phyloP scores from a whole-genome alignment of 345 rosid genomes.

The Rubroshorea leprosula region DNA sequence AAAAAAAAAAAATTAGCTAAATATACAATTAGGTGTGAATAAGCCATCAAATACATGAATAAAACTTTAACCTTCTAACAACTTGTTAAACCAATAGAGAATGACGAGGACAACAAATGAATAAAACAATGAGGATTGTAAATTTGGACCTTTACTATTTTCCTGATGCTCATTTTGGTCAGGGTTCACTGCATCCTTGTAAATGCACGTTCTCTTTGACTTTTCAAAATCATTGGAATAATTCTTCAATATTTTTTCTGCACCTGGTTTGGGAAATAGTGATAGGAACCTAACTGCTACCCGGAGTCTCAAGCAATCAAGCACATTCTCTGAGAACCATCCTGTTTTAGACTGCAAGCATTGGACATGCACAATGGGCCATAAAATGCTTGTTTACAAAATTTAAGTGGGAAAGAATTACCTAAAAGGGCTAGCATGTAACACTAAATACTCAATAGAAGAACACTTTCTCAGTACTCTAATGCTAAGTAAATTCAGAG shows the following conservation, averaged over 20 bases:
- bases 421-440: too few species aligned
- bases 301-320: conserved; percentile 69
- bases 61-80: not conserved
- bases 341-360: conserved; percentile 70
- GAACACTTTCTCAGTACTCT: too few species aligned
- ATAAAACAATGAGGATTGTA: too few species aligned
- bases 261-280: conserved; percentile 64
- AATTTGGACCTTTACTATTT: conserved; percentile 35
- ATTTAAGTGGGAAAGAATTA: not conserved
- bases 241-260: conserved; percentile 58
- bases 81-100: not conserved
- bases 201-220: conserved; percentile 50
- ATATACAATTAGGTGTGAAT: too few species aligned
- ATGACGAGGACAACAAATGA: not conserved
- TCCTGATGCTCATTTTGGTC: conserved; percentile 36
- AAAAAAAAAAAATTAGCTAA: too few species aligned
- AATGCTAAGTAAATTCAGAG: too few species aligned
- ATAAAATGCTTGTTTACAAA: not conserved
- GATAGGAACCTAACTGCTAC: conserved; percentile 76
- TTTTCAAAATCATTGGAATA: conserved; percentile 71
- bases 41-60: not conserved
- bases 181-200: conserved; percentile 39
- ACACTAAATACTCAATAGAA: too few species aligned
- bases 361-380: conserved; percentile 8
- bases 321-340: conserved; percentile 70